Conservation (phyloP, 169 alveolate genomes). For the Eimeria acervulina region DNA sequence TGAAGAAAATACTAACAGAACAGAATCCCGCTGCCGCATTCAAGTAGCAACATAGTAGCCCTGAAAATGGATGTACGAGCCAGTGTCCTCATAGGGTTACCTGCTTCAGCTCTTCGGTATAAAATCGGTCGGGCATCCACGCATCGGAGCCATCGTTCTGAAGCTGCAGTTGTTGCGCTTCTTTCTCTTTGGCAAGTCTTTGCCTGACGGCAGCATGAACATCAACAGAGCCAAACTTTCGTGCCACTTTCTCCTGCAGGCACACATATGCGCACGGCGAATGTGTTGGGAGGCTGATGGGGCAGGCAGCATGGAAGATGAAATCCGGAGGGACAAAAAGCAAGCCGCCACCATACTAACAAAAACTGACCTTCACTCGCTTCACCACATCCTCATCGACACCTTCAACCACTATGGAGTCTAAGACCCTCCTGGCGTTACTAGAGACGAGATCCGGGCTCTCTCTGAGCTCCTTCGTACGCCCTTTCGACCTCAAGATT, state of each 20-base stretch:
- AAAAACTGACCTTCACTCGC: constrained; percentile 51
- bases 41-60: not conserved
- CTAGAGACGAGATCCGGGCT: not conserved
- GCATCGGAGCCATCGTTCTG: constrained; percentile 42
- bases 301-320: not conserved
- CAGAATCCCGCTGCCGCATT: not conserved
- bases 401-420: constrained; percentile 48
- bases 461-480: not conserved
- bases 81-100: not conserved
- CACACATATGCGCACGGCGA: not conserved
- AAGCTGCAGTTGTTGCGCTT: constrained; percentile 40
- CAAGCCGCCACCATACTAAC: not conserved
- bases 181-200: constrained; percentile 39
- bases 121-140: constrained; percentile 65
- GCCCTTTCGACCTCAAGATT: constrained; percentile 26
- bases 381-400: constrained; percentile 68
- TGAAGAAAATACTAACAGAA: not conserved
- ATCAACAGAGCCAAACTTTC: constrained; percentile 66
- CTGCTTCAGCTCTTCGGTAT: constrained; percentile 74
- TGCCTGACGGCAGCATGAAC: constrained; percentile 67
- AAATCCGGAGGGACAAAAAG: not conserved
- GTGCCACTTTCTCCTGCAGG: constrained; percentile 57
- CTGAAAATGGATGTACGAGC: not conserved
- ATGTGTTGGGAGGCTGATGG: not conserved
- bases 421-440: constrained; percentile 66